These are phyloP conservation scores for Xylaria intraflava DNA, from an alignment of 495 filamentous ascomycete genomes.

Conservation along the genomic window DNA sequence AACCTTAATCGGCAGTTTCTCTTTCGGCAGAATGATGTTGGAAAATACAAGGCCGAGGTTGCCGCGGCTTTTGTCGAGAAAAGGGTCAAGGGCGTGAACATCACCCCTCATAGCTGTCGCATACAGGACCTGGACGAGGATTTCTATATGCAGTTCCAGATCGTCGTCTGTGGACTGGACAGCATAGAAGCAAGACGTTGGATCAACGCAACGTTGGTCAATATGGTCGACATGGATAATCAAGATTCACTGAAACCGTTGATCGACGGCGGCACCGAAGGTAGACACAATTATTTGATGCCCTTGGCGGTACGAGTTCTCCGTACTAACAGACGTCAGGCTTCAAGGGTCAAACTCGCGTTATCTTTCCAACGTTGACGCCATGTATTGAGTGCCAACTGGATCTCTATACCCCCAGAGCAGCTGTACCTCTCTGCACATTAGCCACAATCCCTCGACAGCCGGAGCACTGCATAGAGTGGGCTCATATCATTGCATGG, in stretches of 20 bases:
- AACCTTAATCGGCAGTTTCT: conserved; percentile 98
- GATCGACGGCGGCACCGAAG: conserved; percentile 96
- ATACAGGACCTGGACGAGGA: conserved; percentile 97
- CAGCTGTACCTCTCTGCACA: conserved; percentile 93
- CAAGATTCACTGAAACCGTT: conserved; percentile 81
- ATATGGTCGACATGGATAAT: conserved; percentile 69
- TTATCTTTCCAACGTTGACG: conserved; percentile 84
- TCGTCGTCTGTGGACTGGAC: conserved; percentile 93
- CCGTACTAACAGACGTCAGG: conserved; percentile 37
- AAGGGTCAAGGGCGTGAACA: conserved; percentile 81
- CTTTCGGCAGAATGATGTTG: conserved; percentile 87
- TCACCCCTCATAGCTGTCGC: conserved; percentile 86
- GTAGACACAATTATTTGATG: conserved; percentile 28
- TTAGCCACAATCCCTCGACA: conserved; percentile 95
- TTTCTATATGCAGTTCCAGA: conserved; percentile 96
- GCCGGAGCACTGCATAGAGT: conserved; percentile 97
- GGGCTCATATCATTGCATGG: conserved; percentile 82
- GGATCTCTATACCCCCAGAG: conserved; percentile 92
- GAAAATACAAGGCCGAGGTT: conserved; percentile 87
- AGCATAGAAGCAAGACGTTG: conserved; percentile 94
- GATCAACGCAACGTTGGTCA: conserved; percentile 93
- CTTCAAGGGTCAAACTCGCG: conserved; percentile 94
- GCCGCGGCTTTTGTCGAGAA: conserved; percentile 86
- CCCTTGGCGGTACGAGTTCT: background rate
- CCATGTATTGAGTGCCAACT: conserved; percentile 98